Percentiles rank a stretch among this genome's conserved stretches.
phyloP scores from a whole-genome alignment of 1,284 basidiomycete genomes.

The Cryptococcus sp. region DNA sequence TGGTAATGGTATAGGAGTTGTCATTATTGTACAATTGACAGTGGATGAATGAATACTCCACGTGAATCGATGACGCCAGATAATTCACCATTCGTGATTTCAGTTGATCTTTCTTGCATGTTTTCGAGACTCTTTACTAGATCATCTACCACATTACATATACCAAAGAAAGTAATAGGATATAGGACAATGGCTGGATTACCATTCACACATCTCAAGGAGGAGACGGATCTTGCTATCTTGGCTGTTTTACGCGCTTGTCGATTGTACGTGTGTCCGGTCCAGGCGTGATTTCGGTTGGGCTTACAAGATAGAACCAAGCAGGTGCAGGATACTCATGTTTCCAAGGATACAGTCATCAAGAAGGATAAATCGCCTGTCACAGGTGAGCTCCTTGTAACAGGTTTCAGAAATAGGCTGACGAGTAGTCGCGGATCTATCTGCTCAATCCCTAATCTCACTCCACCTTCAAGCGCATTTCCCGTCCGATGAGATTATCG shows the following conservation, averaged over 20 bases:
- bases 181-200: conserved; percentile 16
- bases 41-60: too few species aligned
- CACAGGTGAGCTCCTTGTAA: conserved; percentile 59
- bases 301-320: conserved; percentile 58
- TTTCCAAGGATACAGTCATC: conserved; percentile 78
- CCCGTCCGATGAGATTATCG: conserved; percentile 82
- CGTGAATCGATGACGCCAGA: not conserved
- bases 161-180: too few species aligned
- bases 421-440: conserved; percentile 74
- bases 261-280: conserved; percentile 44
- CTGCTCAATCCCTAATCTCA: conserved; percentile 84
- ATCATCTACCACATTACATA: not conserved
- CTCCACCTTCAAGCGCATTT: conserved; percentile 70
- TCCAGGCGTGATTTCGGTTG: too few species aligned
- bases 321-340: conserved; percentile 81
- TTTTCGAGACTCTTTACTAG: not conserved
- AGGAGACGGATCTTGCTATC: conserved; percentile 62
- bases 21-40: too few species aligned
- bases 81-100: too few species aligned
- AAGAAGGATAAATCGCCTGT: conserved; percentile 96
- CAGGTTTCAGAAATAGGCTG: not conserved
- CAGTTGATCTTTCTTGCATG: not conserved
- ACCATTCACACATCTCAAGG: conserved; percentile 35
- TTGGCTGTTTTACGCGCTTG: conserved; percentile 88
- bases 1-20: conserved; percentile 3